Conservation (phyloP, 2,329 filamentous ascomycete species). For the Pyrenophora tritici-repentis region DNA sequence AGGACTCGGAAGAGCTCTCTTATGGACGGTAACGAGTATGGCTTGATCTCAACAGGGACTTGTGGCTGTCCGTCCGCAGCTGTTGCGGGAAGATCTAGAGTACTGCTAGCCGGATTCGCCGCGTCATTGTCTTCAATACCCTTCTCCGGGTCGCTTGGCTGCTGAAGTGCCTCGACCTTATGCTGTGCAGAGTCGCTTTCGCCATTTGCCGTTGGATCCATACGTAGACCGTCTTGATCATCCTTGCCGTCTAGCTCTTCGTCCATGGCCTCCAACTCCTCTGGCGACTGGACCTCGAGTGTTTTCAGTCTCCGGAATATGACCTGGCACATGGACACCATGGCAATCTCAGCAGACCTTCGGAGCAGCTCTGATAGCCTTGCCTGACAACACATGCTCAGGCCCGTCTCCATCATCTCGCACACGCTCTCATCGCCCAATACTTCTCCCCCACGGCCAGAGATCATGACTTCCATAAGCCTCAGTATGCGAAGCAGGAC, state of each 20-base stretch:
- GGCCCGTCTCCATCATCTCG: conserved; percentile 97
- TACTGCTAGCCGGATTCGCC: conserved; percentile 49
- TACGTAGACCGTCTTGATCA: conserved; percentile 73
- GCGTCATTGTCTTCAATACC: conserved; percentile 44
- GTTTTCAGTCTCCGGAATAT: conserved; percentile 94
- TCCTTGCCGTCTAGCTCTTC: conserved; percentile 66
- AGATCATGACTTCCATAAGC: conserved; percentile 98
- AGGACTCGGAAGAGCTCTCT: conserved; percentile 91
- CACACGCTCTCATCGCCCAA: conserved; percentile 98
- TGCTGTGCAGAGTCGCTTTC: conserved; percentile 54
- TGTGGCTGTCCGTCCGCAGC: conserved; percentile 51
- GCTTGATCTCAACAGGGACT: conserved; percentile 66
- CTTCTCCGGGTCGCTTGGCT: conserved; percentile 40
- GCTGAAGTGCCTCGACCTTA: conserved; percentile 44
- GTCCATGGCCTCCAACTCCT: conserved; percentile 69
- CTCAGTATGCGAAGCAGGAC: conserved; percentile 93
- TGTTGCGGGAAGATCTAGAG: conserved; percentile 51
- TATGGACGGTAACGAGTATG: conserved; percentile 93
- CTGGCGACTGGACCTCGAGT: conserved; percentile 75
- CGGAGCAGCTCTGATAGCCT: conserved; percentile 88
- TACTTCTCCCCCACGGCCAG: conserved; percentile 86
- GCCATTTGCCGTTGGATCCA: conserved; percentile 77
- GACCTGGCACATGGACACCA: conserved; percentile 99
- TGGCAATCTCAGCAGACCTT: conserved; percentile 90
- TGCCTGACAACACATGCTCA: conserved; percentile 96